A percentile compares a stretch with the other conserved stretches of the same genome.
Conservation (phyloP, 306 rosid genomes). For the Pterocarpus santalinus region DNA sequence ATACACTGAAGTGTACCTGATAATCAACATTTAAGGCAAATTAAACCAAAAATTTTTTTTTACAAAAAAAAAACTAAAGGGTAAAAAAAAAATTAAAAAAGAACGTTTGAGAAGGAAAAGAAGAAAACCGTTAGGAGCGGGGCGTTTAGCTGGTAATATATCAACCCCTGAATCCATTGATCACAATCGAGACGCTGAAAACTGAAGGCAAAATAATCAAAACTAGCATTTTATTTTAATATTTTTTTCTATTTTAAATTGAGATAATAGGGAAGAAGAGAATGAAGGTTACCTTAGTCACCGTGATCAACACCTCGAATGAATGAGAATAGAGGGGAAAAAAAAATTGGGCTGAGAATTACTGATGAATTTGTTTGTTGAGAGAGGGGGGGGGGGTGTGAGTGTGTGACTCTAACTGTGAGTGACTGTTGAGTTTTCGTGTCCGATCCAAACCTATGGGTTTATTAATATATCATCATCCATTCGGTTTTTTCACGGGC, state of each 20-base stretch:
- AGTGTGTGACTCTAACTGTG: background rate
- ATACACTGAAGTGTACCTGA: background rate
- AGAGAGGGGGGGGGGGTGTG: background rate
- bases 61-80: too few species aligned
- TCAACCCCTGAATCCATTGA: slow-evolving; percentile 58
- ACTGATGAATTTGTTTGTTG: too few species aligned
- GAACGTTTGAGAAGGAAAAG: background rate
- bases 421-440: too few species aligned
- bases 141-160: slow-evolving; percentile 42
- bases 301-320: background rate
- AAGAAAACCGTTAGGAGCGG: slow-evolving; percentile 33
- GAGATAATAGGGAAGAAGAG: background rate
- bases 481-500: too few species aligned
- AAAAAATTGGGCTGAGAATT: background rate
- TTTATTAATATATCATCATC: too few species aligned
- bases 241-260: background rate
- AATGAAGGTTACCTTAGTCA: slow-evolving; percentile 6
- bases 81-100: background rate
- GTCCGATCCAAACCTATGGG: too few species aligned
- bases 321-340: background rate
- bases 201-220: background rate
- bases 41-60: background rate
- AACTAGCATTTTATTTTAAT: background rate
- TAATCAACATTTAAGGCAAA: background rate
- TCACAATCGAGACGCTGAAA: slow-evolving; percentile 42